Evolutionary conservation across 1,284 basidiomycete species (phyloP).

Genomic region (Salmacisia buchloeana): DNA sequence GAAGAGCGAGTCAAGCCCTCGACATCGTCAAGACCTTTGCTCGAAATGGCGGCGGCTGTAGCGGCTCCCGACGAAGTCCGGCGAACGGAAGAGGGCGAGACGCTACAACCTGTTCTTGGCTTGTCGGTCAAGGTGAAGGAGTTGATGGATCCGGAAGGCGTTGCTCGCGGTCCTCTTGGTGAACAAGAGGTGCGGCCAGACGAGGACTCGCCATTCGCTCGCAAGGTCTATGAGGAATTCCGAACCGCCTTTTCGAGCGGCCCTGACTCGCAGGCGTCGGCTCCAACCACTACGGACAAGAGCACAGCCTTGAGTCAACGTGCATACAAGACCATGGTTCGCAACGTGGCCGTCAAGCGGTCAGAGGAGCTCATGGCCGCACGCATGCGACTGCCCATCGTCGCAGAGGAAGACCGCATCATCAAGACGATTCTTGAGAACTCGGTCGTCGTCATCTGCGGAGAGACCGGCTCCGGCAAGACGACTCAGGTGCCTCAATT

Average conservation of each 20-base stretch:
- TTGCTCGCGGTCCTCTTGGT: conserved; percentile 45
- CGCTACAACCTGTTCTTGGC: conserved; percentile 40
- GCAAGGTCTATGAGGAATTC: conserved; percentile 21
- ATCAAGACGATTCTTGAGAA: conserved; percentile 86
- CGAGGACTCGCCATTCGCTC: conserved; percentile 34
- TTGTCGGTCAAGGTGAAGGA: conserved; percentile 39
- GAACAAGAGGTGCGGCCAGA: conserved; percentile 22
- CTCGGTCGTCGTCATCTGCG: conserved; percentile 68
- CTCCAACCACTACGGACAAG: neutral
- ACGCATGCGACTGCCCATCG: conserved; percentile 76
- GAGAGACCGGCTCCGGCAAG: conserved; percentile 93
- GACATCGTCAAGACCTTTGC: neutral
- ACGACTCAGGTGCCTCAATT: conserved; percentile 97
- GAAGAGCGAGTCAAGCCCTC: neutral
- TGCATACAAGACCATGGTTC: conserved; percentile 35
- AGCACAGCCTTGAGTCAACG: neutral
- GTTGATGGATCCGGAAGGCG: conserved; percentile 41
- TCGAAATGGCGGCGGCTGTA: conserved; percentile 3
- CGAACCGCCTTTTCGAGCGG: neutral
- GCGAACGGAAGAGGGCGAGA: conserved; percentile 20
- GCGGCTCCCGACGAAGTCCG: conserved; percentile 15
- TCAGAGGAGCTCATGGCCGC: conserved; percentile 70
- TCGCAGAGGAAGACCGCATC: conserved; percentile 87
- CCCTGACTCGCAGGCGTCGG: neutral
- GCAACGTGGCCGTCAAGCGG: conserved; percentile 64